Conservation (phyloP, 257 asterid genomes). For the Capsicum rhomboideum region DNA sequence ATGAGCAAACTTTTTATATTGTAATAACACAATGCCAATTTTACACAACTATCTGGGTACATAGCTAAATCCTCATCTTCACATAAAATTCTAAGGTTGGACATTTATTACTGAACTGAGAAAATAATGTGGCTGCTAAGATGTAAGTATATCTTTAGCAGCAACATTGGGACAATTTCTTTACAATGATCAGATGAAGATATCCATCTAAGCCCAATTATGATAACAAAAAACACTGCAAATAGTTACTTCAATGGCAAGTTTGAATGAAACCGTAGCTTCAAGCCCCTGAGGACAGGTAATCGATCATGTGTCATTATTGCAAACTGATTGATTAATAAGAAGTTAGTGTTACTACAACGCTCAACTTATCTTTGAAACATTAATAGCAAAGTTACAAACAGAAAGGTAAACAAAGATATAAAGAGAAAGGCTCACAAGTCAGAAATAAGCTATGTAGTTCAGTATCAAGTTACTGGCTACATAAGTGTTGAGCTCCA, state of each 20-base stretch:
- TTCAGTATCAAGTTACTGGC: no score
- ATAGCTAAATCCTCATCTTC: neutral
- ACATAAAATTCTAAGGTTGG: neutral
- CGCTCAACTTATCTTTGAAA: neutral
- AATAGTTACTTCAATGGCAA: neutral
- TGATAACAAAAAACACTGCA: neutral
- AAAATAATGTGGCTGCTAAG: neutral
- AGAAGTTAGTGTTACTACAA: conserved; percentile 22
- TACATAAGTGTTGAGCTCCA: neutral
- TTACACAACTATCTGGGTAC: no score
- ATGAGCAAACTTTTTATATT: no score
- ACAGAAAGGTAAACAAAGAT: neutral
- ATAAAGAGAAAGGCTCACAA: neutral
- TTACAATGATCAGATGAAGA: neutral
- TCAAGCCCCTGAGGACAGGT: conserved; percentile 9
- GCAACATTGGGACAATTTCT: neutral
- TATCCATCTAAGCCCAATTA: neutral
- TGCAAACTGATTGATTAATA: conserved; percentile 47
- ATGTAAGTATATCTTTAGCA: neutral
- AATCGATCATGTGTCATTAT: conserved; percentile 46
- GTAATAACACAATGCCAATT: no score
- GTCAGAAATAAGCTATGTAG: no score
- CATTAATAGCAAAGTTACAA: neutral
- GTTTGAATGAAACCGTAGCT: conserved; percentile 25
- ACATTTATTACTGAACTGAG: neutral